Evolutionary conservation across 2,329 filamentous ascomycete genomes (phyloP), one percentile per base, ranked within the genome.

Genomic region (Fusarium fracticaudum): DNA sequence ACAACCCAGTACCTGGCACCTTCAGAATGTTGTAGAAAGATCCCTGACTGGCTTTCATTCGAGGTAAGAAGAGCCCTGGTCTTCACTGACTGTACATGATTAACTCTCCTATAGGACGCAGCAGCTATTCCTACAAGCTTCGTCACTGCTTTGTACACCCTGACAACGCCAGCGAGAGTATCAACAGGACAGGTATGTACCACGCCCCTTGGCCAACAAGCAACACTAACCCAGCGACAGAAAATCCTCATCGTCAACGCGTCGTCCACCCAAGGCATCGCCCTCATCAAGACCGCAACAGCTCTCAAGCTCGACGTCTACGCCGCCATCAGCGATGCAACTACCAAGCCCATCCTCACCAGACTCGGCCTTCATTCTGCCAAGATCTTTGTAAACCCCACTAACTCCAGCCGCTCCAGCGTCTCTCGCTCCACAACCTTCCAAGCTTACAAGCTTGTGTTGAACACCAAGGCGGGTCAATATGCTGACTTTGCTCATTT

Each of bases 1-100:
- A 50, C 60, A 14, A 76, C 74, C 6, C 67, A 66, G 24, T 77
- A 76, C 57, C 18, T 77, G 18, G 62, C 74, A 18, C 70, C 67
- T 37, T 50, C 67, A 29, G 12, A 65, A 6, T 76, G 70, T 14
- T 76, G 74, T 20, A 67, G 45, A 3, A 76, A 67, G 57, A 74
- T 76, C 44, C 74, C 74, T 18, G 67, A 76, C 43, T 76, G 67
- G 72, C 64, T 76, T 18, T 74, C 74, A 33, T 77, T 76, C 17
- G 74, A 76, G 60, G 74, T 76, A 33, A 64, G 62, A 64, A 40
- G n/a, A 60, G 4, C 7, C 35, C 20, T 35, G 6, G 5, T 33
- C 6, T 41, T 38, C 26, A 13, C 11, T 61, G 47, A 22, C 54
- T 54, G 3, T 1, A 9, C 35, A 22, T 10, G n/a, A 14, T 50